These are phyloP conservation scores for Gossypium davidsonii DNA, from an alignment of 441 rosid species.

Conservation along the genomic window DNA sequence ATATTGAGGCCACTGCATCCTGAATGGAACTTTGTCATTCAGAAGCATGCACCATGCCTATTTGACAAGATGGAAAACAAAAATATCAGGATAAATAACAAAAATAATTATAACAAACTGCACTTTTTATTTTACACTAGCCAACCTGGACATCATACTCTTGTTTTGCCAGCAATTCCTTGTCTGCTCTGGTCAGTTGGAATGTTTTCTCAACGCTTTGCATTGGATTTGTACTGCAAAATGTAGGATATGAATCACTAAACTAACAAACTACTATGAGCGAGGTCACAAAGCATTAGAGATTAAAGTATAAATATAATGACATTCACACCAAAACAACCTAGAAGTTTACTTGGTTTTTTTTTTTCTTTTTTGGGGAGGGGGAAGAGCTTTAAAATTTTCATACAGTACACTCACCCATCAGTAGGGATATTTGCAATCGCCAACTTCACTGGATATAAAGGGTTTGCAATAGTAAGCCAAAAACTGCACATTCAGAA, in stretches of 20 bases:
- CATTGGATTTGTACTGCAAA: slow-evolving; percentile 60
- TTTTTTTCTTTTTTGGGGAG: background rate
- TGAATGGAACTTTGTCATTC: slow-evolving; percentile 87
- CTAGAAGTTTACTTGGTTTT: background rate
- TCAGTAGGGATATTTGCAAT: slow-evolving; percentile 54
- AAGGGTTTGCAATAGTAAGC: slow-evolving; percentile 59
- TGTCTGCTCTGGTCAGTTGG: slow-evolving; percentile 68
- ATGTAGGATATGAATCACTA: slow-evolving; percentile 16
- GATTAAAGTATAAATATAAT: background rate
- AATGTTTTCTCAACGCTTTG: slow-evolving; percentile 75
- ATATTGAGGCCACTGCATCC: slow-evolving; percentile 98
- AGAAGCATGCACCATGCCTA: slow-evolving; percentile 99
- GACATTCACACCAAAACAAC: background rate
- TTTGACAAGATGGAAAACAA: slow-evolving; percentile 14
- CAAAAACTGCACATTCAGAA: slow-evolving; percentile 55
- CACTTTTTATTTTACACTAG: slow-evolving; percentile 1
- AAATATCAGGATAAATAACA: slow-evolving; percentile 17
- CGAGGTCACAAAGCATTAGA: background rate
- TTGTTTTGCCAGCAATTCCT: slow-evolving; percentile 59
- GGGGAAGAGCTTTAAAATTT: background rate
- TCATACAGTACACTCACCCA: slow-evolving; percentile 50
- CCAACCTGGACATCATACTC: slow-evolving; percentile 88
- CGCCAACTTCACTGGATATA: slow-evolving; percentile 63
- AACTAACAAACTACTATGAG: background rate
- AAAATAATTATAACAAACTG: background rate